phyloP scores from a whole-genome alignment of 2,329 filamentous ascomycete species.

The Trichophyton simii region DNA sequence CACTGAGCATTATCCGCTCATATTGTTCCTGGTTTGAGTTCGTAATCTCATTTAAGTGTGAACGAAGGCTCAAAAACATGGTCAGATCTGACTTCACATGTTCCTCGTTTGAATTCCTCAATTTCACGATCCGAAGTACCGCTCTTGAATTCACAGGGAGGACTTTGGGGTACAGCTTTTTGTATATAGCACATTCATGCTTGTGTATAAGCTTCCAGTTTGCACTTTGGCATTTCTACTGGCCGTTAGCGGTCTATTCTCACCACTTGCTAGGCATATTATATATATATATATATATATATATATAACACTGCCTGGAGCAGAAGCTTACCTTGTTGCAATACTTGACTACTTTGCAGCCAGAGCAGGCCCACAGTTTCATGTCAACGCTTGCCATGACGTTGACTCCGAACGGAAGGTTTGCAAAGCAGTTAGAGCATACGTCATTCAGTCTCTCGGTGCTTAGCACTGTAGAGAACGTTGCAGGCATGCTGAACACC shows the following conservation, averaged over 20 bases:
- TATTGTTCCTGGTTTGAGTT: constrained; percentile 30
- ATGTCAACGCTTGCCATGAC: constrained; percentile 17
- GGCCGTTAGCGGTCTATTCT: neutral
- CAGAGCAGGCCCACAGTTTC: constrained; percentile 42
- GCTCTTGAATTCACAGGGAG: constrained; percentile 46
- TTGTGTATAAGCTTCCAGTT: constrained; percentile 50
- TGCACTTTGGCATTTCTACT: constrained; percentile 44
- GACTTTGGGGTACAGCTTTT: constrained; percentile 32
- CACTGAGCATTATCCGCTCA: constrained; percentile 37
- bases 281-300: too few species aligned
- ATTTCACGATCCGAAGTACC: constrained; percentile 41
- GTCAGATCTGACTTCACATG: constrained; percentile 29
- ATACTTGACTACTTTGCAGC: constrained; percentile 47
- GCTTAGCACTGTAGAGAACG: constrained; percentile 22
- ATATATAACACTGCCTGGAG: too few species aligned
- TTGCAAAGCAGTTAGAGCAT: constrained; percentile 45
- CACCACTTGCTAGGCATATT: too few species aligned
- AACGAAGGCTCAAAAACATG: constrained; percentile 33
- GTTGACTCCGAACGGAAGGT: constrained; percentile 11
- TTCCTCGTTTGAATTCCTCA: constrained; percentile 27
- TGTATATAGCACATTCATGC: constrained; percentile 45
- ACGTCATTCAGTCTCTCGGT: constrained; percentile 39
- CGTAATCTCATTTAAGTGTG: constrained; percentile 39
- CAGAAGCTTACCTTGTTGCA: constrained; percentile 42
- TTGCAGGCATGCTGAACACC: neutral